Base-by-base conservation (phyloP, 2,329 filamentous ascomycete species). In the Venturia nashicola region DNA sequence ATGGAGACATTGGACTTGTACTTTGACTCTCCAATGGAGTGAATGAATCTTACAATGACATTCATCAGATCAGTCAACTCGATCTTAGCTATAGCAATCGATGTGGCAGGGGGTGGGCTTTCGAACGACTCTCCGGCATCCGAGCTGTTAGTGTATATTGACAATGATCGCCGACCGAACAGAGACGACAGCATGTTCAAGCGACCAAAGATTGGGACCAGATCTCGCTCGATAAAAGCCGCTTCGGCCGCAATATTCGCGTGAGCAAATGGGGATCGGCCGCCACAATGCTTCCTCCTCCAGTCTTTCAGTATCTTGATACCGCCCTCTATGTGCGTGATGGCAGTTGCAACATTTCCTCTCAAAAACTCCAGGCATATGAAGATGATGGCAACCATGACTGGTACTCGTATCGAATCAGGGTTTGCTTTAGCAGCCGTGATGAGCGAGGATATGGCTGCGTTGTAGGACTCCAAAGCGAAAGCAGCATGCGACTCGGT, bases 351-450 rank as follows among this genome's bases (percentile, higher is more conserved):
- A 32, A 62, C 60, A 27, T 62, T 39, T 42, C 64, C 60, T 43
- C 60, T 43, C 12, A 65, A 40, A 27, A 65, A 65, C 23, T 65
- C 64, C 27, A 65, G 20, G 34, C 64, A 65, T 39, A 59, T 54
- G 48, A 65, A 65, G 20, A 65, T 48, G 40, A 65, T 48, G n/a
- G 46, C 59, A 36, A 48, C 60, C 60, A 65, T 48, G 3, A 65
- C 2, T 20, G 64, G 64, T n/a, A 65, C 43, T 9, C 39, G 64
- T 32, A 62, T 39, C 27, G 64, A 59, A 4, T 62, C 51, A 5
- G 40, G 36, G 16, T 62, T 48, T 34, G 34, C 27, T 64, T 48
- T 64, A n/a, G 48, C 20, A 54, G 48, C 34, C 27, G 20, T 14
- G 40, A 60, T 40, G 36, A 63, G 46, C 8, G 61, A 63, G 27